phyloP scores from a whole-genome alignment of 306 rosid species.

The Ziziphus jujuba region DNA sequence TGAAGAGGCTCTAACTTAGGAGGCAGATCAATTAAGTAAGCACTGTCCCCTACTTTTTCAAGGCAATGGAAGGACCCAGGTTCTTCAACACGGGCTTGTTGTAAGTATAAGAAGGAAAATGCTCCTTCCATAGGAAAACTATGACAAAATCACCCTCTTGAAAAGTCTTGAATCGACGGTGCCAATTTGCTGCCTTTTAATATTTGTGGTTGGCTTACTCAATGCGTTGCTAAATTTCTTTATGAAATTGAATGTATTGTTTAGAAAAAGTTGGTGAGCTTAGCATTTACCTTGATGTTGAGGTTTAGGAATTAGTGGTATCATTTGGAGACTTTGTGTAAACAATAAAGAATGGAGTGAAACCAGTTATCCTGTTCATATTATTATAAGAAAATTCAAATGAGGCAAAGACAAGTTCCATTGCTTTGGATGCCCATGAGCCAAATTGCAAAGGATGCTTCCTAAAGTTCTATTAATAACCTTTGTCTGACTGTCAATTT shows the following conservation, averaged over 20 bases:
- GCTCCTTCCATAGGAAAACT: too few relatives aligned
- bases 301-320: neutral
- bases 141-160: too few relatives aligned
- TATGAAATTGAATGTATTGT: neutral
- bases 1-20: neutral
- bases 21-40: neutral
- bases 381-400: neutral
- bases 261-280: neutral
- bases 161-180: too few relatives aligned
- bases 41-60: neutral
- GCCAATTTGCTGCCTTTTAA: too few relatives aligned
- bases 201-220: too few relatives aligned
- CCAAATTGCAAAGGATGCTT: neutral
- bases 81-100: too few relatives aligned
- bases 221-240: neutral
- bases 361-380: neutral
- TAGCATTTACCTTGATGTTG: fast-evolving
- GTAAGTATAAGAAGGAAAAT: too few relatives aligned
- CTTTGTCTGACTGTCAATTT: neutral
- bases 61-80: neutral
- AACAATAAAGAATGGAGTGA: neutral
- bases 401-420: neutral
- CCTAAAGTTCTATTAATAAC: neutral
- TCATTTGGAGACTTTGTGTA: neutral
- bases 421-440: neutral